Evolutionary conservation across 495 filamentous ascomycete genomes (phyloP), one percentile per base, ranked within the genome.

Genomic region (Darksidea phi): DNA sequence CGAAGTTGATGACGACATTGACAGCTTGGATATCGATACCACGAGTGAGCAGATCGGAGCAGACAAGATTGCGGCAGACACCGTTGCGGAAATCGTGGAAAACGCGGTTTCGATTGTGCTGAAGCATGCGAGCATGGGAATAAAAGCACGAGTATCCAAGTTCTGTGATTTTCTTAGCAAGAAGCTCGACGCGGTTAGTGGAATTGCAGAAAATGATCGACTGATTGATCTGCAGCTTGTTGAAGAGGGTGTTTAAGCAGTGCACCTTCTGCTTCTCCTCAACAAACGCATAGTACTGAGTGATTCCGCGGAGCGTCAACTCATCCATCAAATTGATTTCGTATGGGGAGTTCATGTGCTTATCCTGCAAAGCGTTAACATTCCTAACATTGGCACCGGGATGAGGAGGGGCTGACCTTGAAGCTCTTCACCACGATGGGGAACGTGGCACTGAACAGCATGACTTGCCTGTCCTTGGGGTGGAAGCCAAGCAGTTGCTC

Each of bases 141-240:
- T 99, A 99, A 77, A 97, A 99, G 79, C 94, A 99, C 11, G 95
- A 97, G 76, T 97, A 99, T 41, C 94, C 94, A 57, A 99, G 82
- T 72, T 99, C 94, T 13, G 95, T 97, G 71, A 99, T 99, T 74
- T 97, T 99, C 79, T 99, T 99, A 34, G 94, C 94, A 18, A 99
- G 82, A 17, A 99, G 79, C 73, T 99, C 94, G 17, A 99, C 94
- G 45, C 94, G 91, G 71, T 96, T 97, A 41, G 94, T 97, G 41
- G 95, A 97, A 73, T 99, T 99, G 80, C 94, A 99, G 78, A 99
- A 99, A 70, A 99, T 99, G 77, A 99, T 99, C 49, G 95, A 97
- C 79, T 99, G 94, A 74, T 99, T 99, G 76, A 99, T 99, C 75
- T 97, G 94, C 12, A 99, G 85, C 76, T 96, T 96, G 53, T 89